Conservation (phyloP, 2,329 filamentous ascomycete species). For the Lachnellula subtilissima region DNA sequence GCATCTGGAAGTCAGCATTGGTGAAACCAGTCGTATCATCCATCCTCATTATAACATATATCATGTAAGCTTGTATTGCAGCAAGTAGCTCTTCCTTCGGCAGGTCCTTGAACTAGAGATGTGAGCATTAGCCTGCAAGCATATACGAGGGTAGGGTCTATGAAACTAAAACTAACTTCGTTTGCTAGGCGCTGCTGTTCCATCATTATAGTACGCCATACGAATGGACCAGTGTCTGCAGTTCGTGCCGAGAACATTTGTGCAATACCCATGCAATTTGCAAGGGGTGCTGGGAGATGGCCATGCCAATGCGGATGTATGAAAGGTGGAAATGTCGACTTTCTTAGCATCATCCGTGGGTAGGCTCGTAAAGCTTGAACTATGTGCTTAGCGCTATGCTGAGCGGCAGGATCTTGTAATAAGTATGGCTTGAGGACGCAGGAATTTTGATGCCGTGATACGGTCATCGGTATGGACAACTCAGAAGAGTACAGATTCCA, state of each 20-base stretch:
- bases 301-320: conserved; percentile 20
- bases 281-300: conserved; percentile 9
- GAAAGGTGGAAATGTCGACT: conserved; percentile 24
- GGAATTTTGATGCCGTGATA: neutral
- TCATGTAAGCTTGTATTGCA: conserved; percentile 2
- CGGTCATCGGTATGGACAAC: neutral
- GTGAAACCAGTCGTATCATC: neutral
- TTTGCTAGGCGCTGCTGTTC: conserved; percentile 9
- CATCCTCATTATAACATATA: conserved; percentile 10
- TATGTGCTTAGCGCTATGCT: conserved; percentile 8
- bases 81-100: conserved; percentile 1
- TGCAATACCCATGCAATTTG: conserved; percentile 24
- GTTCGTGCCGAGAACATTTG: conserved; percentile 21
- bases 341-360: conserved; percentile 22
- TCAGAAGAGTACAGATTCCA: neutral
- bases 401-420: conserved; percentile 6
- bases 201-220: conserved; percentile 15
- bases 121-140: neutral
- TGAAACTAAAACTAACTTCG: neutral
- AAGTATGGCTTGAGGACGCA: conserved; percentile 21
- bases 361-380: conserved; percentile 14
- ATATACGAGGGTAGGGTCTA: neutral
- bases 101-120: neutral
- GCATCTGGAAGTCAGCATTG: neutral
- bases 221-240: conserved; percentile 13